Conservation (phyloP, 176 grass and related monocot species). For the Aegilops speltoides region DNA sequence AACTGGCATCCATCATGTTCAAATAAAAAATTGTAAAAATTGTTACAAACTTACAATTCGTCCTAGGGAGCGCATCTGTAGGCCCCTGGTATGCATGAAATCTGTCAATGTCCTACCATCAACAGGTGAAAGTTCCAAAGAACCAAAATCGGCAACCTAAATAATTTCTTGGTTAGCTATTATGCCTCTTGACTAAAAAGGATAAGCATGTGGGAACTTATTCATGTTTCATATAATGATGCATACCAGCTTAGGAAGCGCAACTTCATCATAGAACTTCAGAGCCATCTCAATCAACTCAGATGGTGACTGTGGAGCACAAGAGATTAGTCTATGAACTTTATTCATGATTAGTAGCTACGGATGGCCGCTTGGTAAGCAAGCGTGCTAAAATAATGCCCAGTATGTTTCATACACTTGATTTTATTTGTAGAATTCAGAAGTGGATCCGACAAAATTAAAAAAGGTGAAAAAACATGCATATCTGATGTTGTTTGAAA, state of each 20-base stretch:
- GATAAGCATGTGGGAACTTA: constrained; percentile 15
- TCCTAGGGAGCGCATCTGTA: constrained; percentile 85
- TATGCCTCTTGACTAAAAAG: constrained; percentile 9
- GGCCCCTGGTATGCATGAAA: constrained; percentile 99
- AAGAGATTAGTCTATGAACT: constrained; percentile 32
- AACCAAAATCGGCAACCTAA: constrained; percentile 99
- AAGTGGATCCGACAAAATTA: neutral
- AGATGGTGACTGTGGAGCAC: constrained; percentile 63
- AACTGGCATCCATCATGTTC: constrained; percentile 6
- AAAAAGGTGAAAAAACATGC: neutral
- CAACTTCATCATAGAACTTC: constrained; percentile 94
- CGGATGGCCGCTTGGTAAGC: neutral
- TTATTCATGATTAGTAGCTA: constrained; percentile 3
- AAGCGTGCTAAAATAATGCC: neutral
- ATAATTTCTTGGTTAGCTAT: constrained; percentile 41
- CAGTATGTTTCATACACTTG: neutral
- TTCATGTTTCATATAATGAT: constrained; percentile 31
- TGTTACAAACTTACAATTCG: constrained; percentile 72
- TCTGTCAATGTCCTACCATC: constrained; percentile 98
- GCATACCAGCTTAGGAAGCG: constrained; percentile 94
- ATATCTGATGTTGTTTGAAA: neutral
- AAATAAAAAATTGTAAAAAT: constrained; percentile 32
- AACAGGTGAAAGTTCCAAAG: constrained; percentile 98
- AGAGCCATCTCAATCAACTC: constrained; percentile 98
- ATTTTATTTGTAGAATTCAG: neutral